phyloP scores from a whole-genome alignment of 805 yeast species.

The Wickerhamiella qilinensis region DNA sequence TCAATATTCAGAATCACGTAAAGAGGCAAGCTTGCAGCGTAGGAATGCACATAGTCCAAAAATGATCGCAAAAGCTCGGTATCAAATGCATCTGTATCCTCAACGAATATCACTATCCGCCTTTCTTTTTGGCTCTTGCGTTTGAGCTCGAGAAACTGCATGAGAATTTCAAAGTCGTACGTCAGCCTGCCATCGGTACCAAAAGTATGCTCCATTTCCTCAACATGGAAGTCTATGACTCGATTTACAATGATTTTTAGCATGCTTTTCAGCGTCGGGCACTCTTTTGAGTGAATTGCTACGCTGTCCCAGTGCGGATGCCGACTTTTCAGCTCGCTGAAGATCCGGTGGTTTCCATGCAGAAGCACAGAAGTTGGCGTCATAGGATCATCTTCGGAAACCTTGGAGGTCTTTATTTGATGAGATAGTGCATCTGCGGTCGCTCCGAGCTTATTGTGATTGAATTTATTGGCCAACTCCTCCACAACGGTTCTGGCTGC shows the following conservation, averaged over 20 bases:
- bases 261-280: conserved; percentile 21
- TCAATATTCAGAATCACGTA: conserved; percentile 22
- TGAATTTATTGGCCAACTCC: neutral
- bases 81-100: conserved; percentile 26
- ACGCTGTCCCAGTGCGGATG: conserved; percentile 11
- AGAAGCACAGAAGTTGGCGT: conserved; percentile 10
- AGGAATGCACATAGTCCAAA: conserved; percentile 20
- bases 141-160: conserved; percentile 18
- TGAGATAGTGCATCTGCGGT: neutral
- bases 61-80: conserved; percentile 17
- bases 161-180: conserved; percentile 24
- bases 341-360: conserved; percentile 12
- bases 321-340: conserved; percentile 9
- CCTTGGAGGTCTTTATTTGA: too few relatives aligned
- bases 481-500: neutral
- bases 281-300: conserved; percentile 22
- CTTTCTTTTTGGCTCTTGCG: neutral
- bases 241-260: conserved; percentile 20
- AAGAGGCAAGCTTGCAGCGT: conserved; percentile 19
- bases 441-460: neutral
- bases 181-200: conserved; percentile 20
- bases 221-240: conserved; percentile 12
- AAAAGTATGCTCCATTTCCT: conserved; percentile 4
- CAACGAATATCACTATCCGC: conserved; percentile 19
- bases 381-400: too few relatives aligned